Conservation (phyloP, 2,329 filamentous ascomycete genomes). For the Apiospora kogelbergensis region DNA sequence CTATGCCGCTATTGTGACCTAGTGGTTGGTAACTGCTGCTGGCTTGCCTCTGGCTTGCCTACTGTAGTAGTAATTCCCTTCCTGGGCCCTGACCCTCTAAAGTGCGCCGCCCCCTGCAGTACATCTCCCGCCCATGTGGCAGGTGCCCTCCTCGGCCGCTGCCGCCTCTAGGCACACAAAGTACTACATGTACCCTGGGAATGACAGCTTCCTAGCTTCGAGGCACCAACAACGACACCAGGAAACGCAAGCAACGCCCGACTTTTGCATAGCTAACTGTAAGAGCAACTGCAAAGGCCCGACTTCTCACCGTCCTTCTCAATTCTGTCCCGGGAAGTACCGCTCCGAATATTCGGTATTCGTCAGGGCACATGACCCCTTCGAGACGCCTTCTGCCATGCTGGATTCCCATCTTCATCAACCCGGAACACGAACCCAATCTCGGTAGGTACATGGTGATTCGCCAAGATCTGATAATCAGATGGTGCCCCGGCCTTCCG, state of each 20-base stretch:
- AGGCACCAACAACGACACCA: not conserved
- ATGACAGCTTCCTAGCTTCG: not conserved
- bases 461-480: constrained; percentile 2
- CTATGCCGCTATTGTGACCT: not conserved
- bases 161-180: not conserved
- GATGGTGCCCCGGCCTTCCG: not conserved
- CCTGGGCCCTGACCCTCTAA: not conserved
- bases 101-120: not conserved
- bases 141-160: not conserved
- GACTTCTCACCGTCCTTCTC: constrained; percentile 5
- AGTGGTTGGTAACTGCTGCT: not conserved
- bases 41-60: not conserved
- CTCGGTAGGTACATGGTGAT: not conserved
- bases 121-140: not conserved
- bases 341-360: not conserved
- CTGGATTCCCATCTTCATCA: not conserved
- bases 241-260: not conserved
- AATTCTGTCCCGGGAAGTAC: not conserved
- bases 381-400: not conserved
- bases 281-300: not conserved
- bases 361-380: not conserved
- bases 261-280: not conserved
- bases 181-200: not conserved
- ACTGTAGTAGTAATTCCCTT: not conserved
- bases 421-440: not conserved